These are phyloP conservation scores for Starmerella sp. DNA, from an alignment of 805 yeast species.

Conservation along the genomic window DNA sequence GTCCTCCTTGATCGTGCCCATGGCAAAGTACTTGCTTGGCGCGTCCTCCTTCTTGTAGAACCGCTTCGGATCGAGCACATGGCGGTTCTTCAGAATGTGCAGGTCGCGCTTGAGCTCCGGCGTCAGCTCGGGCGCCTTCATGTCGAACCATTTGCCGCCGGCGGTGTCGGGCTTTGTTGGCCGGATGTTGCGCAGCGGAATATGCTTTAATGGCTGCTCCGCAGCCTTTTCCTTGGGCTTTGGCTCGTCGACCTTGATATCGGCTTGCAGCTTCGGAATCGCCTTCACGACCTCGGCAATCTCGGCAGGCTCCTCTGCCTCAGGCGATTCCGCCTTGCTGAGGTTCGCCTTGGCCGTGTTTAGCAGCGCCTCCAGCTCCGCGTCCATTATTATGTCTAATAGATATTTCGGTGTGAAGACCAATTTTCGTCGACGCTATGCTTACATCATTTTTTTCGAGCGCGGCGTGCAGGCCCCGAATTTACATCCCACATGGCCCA, in stretches of 20 bases:
- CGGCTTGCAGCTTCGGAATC: constrained; percentile 6
- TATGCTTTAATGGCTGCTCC: constrained; percentile 8
- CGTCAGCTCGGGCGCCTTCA: constrained; percentile 68
- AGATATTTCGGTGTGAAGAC: no score
- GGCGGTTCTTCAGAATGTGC: constrained; percentile 68
- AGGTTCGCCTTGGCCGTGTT: constrained; percentile 12
- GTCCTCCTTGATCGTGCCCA: constrained; percentile 80
- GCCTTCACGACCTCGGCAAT: constrained; percentile 9
- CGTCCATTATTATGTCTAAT: constrained; percentile 3
- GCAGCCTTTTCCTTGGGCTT: background rate
- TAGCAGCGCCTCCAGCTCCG: constrained; percentile 13
- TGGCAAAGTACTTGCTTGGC: constrained; percentile 67
- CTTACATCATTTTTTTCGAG: constrained; percentile 3
- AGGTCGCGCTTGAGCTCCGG: constrained; percentile 65
- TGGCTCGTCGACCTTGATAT: background rate
- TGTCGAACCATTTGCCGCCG: constrained; percentile 65
- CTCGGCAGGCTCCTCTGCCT: constrained; percentile 22
- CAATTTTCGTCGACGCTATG: background rate
- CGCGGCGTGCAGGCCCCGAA: background rate
- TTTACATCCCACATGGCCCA: background rate
- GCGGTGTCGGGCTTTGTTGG: constrained; percentile 30
- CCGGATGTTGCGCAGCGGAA: constrained; percentile 24
- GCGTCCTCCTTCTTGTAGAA: constrained; percentile 73
- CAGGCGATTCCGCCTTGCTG: background rate
- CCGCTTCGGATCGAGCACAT: constrained; percentile 87